Conservation (phyloP, 495 filamentous ascomycete genomes). For the Podospora appendiculata region DNA sequence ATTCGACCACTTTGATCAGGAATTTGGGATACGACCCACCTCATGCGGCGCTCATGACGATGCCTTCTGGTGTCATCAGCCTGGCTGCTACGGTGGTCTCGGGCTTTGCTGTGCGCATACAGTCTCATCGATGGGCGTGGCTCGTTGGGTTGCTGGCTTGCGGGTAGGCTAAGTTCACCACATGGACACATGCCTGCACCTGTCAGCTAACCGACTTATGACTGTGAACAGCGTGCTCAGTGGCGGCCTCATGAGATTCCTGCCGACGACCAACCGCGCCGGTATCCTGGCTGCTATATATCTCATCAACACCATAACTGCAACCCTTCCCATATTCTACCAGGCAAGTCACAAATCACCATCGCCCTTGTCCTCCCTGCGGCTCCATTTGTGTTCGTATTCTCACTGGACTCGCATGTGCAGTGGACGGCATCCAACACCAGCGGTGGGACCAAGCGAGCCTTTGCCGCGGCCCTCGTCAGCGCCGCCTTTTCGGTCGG, state of each 20-base stretch:
- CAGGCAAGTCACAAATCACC: slow-evolving; percentile 9
- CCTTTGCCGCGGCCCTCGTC: slow-evolving; percentile 42
- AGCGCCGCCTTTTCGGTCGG: slow-evolving; percentile 53
- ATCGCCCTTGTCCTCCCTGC: too few relatives aligned
- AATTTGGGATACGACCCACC: slow-evolving; percentile 49
- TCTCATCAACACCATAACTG: slow-evolving; percentile 53
- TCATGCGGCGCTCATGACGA: slow-evolving; percentile 51
- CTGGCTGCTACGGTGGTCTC: slow-evolving; percentile 48
- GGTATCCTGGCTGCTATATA: slow-evolving; percentile 57
- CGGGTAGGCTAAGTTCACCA: slow-evolving; percentile 11
- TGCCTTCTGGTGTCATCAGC: slow-evolving; percentile 48
- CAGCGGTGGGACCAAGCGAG: slow-evolving; percentile 30
- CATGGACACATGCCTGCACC: background rate
- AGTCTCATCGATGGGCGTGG: slow-evolving; percentile 29
- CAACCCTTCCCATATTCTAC: slow-evolving; percentile 39
- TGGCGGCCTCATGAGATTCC: slow-evolving; percentile 53
- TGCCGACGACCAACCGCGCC: slow-evolving; percentile 31
- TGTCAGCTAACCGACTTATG: background rate
- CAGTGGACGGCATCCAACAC: slow-evolving; percentile 31
- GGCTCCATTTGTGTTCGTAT: too few relatives aligned
- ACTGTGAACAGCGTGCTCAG: slow-evolving; percentile 40
- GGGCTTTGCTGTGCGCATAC: slow-evolving; percentile 30
- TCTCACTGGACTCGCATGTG: background rate
- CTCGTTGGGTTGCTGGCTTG: slow-evolving; percentile 22
- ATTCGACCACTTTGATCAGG: slow-evolving; percentile 52